phyloP scores from a whole-genome alignment of 768 basidiomycete species.

The Suillus paluster region DNA sequence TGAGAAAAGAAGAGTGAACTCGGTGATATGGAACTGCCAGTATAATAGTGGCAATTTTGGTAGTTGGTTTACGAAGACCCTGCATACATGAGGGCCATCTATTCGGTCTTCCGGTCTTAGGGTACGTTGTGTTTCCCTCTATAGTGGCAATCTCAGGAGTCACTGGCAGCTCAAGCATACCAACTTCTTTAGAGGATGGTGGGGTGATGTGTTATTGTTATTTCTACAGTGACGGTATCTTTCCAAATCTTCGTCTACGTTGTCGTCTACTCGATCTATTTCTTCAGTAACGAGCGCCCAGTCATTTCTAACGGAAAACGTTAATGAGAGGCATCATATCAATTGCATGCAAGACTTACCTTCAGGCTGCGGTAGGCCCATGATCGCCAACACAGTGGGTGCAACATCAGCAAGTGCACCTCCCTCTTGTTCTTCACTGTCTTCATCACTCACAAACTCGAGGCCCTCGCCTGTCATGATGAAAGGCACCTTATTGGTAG shows the following conservation, averaged over 20 bases:
- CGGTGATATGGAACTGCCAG: too few species aligned
- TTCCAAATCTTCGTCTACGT: neutral
- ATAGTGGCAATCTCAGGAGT: neutral
- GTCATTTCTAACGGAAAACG: constrained; percentile 30
- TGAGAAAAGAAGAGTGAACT: too few species aligned
- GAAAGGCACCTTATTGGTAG: constrained; percentile 87
- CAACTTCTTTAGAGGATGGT: neutral
- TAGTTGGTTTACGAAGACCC: too few species aligned
- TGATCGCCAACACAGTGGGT: constrained; percentile 80
- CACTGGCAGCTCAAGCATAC: too few species aligned
- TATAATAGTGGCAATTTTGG: too few species aligned
- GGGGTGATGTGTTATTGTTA: too few species aligned
- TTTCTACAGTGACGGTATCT: neutral
- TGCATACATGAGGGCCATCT: too few species aligned
- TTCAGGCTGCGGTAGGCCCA: constrained; percentile 75
- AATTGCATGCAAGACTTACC: constrained; percentile 43
- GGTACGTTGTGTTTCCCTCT: neutral
- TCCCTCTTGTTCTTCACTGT: constrained; percentile 57
- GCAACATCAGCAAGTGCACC: constrained; percentile 91
- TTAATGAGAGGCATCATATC: constrained; percentile 8
- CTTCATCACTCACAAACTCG: constrained; percentile 55
- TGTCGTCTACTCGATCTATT: constrained; percentile 5
- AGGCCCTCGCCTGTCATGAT: constrained; percentile 77
- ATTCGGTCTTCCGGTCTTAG: neutral
- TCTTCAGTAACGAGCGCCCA: constrained; percentile 31